Percentiles rank a stretch among this genome's conserved stretches.
Evolutionary conservation across 2,329 filamentous ascomycete species (phyloP).

Genomic region (Colletotrichum filicis): DNA sequence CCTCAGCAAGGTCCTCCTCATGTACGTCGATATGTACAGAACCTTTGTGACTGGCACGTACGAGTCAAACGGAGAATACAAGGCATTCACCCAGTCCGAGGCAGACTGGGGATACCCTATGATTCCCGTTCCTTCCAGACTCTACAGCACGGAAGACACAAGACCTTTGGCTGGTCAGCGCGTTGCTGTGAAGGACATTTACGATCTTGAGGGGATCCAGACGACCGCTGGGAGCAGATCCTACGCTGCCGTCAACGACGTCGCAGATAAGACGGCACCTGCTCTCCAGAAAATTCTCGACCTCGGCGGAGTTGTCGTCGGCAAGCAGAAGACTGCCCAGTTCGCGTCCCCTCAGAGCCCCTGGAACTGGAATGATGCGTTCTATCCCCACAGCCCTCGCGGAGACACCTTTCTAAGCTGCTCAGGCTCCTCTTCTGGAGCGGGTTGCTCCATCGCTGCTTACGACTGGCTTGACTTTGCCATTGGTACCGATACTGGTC

Average conservation of each 20-base stretch:
- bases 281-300: constrained; percentile 67
- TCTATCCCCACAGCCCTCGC: constrained; percentile 56
- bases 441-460: constrained; percentile 40
- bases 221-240: constrained; percentile 68
- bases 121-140: constrained; percentile 51
- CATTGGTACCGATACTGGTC: constrained; percentile 39
- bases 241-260: constrained; percentile 64
- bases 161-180: constrained; percentile 51
- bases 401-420: constrained; percentile 57
- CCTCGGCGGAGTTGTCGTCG: constrained; percentile 66
- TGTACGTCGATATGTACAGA: constrained; percentile 17
- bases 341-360: constrained; percentile 52
- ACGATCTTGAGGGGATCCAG: constrained; percentile 58
- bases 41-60: constrained; percentile 18
- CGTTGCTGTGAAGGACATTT: constrained; percentile 47
- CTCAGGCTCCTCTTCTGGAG: constrained; percentile 41
- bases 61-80: constrained; percentile 19
- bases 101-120: not conserved
- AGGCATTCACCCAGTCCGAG: not conserved
- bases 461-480: constrained; percentile 44
- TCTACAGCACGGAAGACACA: constrained; percentile 45
- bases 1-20: not conserved
- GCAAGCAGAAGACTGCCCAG: constrained; percentile 63
- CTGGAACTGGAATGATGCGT: constrained; percentile 56
- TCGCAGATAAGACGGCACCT: constrained; percentile 56